Evolutionary conservation across 495 filamentous ascomycete genomes (phyloP).

Genomic region (Penicillium herquei): DNA sequence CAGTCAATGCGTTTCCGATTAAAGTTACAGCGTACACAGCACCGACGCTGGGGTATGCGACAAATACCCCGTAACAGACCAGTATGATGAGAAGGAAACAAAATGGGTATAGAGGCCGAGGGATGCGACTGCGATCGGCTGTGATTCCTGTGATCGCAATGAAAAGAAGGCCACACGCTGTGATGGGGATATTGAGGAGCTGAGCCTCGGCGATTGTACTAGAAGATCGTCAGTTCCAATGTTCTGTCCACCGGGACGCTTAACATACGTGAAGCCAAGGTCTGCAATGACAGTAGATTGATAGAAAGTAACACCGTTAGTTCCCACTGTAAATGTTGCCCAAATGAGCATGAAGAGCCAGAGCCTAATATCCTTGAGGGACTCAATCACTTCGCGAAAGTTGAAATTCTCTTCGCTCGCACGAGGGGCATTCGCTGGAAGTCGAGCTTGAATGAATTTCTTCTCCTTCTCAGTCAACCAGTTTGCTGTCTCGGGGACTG

Average conservation of each 20-base stretch:
- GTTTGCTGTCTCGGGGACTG: conserved; percentile 21
- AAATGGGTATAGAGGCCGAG: conserved; percentile 41
- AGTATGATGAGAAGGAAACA: conserved; percentile 40
- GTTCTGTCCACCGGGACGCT: neutral
- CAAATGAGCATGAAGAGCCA: conserved; percentile 35
- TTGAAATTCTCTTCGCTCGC: conserved; percentile 33
- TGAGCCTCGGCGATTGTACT: conserved; percentile 38
- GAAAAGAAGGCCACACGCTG: conserved; percentile 33
- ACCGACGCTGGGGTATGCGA: conserved; percentile 39
- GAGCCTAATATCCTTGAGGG: conserved; percentile 24
- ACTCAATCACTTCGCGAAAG: conserved; percentile 32
- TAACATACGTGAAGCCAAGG: conserved; percentile 38
- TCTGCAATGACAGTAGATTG: conserved; percentile 44
- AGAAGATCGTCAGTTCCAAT: neutral
- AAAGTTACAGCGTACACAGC: conserved; percentile 41
- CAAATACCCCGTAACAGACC: conserved; percentile 39
- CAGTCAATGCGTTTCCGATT: conserved; percentile 30
- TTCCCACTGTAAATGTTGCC: conserved; percentile 42
- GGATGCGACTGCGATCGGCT: conserved; percentile 40
- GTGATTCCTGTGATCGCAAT: conserved; percentile 37
- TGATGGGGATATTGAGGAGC: conserved; percentile 39
- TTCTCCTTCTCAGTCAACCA: conserved; percentile 43
- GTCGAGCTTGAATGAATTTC: conserved; percentile 39
- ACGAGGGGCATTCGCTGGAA: conserved; percentile 38
- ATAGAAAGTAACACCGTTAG: conserved; percentile 43